Conservation (phyloP, 2,329 filamentous ascomycete genomes). For the Samsoniella hepiali region DNA sequence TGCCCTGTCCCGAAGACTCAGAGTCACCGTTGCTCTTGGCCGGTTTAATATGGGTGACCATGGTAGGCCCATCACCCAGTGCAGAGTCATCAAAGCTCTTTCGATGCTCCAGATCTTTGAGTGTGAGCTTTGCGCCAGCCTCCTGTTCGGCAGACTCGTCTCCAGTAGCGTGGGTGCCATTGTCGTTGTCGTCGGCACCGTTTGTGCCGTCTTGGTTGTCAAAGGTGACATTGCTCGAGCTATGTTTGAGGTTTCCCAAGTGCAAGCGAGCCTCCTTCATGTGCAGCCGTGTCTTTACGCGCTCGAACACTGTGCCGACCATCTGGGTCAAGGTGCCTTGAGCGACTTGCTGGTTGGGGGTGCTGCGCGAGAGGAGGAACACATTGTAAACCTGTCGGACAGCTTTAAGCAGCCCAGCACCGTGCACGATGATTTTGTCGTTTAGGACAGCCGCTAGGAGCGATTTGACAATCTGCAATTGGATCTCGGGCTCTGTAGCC, state of each 20-base stretch:
- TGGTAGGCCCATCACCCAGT: slow-evolving; percentile 63
- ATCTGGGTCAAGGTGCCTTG: slow-evolving; percentile 97
- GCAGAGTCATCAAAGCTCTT: slow-evolving; percentile 69
- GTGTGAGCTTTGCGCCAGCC: slow-evolving; percentile 55
- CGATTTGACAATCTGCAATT: slow-evolving; percentile 97
- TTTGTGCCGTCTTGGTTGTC: slow-evolving; percentile 40
- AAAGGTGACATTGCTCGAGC: slow-evolving; percentile 51
- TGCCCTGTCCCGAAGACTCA: slow-evolving; percentile 31
- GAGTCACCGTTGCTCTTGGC: slow-evolving; percentile 34
- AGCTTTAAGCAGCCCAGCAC: slow-evolving; percentile 90
- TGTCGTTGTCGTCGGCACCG: slow-evolving; percentile 36
- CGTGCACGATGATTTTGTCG: slow-evolving; percentile 98
- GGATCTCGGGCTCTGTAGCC: slow-evolving; percentile 84
- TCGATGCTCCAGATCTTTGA: slow-evolving; percentile 64
- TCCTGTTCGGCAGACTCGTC: slow-evolving; percentile 27
- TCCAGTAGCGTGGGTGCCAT: slow-evolving; percentile 30
- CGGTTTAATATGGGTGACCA: slow-evolving; percentile 61
- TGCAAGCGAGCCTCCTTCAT: slow-evolving; percentile 78
- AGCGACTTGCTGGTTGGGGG: slow-evolving; percentile 92
- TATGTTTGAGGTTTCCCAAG: slow-evolving; percentile 49
- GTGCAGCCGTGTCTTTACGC: slow-evolving; percentile 81
- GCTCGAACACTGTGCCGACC: slow-evolving; percentile 96
- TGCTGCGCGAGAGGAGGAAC: slow-evolving; percentile 90
- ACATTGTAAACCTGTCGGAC: slow-evolving; percentile 99
- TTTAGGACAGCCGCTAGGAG: slow-evolving; percentile 92